phyloP scores from a whole-genome alignment of 2,329 filamentous ascomycete genomes.

The Hypoxylon sp. region DNA sequence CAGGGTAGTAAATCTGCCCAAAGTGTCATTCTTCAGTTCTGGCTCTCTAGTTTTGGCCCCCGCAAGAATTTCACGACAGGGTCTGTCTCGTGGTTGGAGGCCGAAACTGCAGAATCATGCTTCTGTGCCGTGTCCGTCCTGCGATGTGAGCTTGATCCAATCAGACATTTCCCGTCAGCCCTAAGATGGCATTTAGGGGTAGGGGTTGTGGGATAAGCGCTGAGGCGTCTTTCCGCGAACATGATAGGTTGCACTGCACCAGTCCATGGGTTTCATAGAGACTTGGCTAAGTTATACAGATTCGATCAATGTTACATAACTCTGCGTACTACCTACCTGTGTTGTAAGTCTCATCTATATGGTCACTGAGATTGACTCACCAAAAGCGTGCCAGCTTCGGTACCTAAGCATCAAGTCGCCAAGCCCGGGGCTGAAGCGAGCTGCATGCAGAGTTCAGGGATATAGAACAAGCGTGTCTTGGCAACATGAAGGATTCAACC shows the following conservation, averaged over 20 bases:
- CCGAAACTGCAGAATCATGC: background rate
- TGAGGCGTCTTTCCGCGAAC: background rate
- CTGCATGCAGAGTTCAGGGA: background rate
- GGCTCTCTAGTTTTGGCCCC: background rate
- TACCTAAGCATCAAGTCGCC: background rate
- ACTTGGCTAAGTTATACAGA: background rate
- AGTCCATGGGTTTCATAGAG: background rate
- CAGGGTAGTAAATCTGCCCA: background rate
- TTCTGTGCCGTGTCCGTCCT: background rate
- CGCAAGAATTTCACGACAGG: background rate
- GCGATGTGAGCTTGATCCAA: background rate
- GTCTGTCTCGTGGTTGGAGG: background rate
- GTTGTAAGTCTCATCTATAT: background rate
- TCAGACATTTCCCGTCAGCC: background rate
- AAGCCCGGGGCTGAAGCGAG: background rate
- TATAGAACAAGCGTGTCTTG: background rate
- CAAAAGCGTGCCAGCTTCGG: background rate
- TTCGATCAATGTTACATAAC: background rate
- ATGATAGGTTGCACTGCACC: background rate
- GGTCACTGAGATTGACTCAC: background rate
- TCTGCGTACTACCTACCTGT: background rate
- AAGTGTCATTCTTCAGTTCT: background rate
- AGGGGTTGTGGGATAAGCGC: background rate
- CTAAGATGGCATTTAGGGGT: background rate
- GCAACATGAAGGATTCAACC: background rate